phyloP scores from a whole-genome alignment of 2,329 filamentous ascomycete genomes.

The Apiospora phragmitis region DNA sequence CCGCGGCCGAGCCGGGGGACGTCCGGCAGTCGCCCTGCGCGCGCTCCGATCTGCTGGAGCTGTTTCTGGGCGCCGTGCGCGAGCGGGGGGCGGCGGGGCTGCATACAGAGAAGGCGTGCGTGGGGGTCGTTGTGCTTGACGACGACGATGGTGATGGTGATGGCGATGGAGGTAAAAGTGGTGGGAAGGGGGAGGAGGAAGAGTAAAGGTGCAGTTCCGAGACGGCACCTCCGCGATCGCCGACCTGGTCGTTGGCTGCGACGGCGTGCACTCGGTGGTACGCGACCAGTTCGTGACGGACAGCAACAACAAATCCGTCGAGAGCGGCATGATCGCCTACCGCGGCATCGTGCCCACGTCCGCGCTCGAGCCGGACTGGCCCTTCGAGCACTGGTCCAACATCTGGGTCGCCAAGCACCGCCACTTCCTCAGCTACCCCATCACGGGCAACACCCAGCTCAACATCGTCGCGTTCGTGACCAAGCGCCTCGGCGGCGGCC shows the following conservation, averaged over 20 bases:
- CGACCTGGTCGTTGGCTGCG: constrained; percentile 32
- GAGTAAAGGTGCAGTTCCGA: constrained; percentile 26
- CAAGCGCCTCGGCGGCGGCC: constrained; percentile 16
- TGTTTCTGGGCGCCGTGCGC: constrained; percentile 24
- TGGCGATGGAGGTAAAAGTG: neutral
- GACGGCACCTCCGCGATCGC: constrained; percentile 24
- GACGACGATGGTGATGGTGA: neutral
- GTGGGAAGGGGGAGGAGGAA: neutral
- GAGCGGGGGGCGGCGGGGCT: constrained; percentile 23
- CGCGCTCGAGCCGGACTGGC: constrained; percentile 21
- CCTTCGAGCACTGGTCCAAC: constrained; percentile 23
- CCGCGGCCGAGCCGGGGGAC: constrained; percentile 20
- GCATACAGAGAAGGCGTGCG: constrained; percentile 27
- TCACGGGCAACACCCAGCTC: constrained; percentile 33
- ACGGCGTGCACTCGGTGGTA: constrained; percentile 34
- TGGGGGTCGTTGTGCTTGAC: constrained; percentile 15
- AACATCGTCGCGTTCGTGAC: constrained; percentile 38
- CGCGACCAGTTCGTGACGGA: constrained; percentile 23
- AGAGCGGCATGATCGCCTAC: constrained; percentile 26
- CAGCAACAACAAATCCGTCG: constrained; percentile 16
- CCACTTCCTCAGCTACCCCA: constrained; percentile 39
- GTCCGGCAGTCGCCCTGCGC: constrained; percentile 20
- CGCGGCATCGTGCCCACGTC: constrained; percentile 23
- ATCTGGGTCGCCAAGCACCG: constrained; percentile 34
- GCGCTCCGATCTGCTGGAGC: constrained; percentile 28